Evolutionary conservation across 1,284 basidiomycete species (phyloP).

Genomic region (Ceratobasidium sp.): DNA sequence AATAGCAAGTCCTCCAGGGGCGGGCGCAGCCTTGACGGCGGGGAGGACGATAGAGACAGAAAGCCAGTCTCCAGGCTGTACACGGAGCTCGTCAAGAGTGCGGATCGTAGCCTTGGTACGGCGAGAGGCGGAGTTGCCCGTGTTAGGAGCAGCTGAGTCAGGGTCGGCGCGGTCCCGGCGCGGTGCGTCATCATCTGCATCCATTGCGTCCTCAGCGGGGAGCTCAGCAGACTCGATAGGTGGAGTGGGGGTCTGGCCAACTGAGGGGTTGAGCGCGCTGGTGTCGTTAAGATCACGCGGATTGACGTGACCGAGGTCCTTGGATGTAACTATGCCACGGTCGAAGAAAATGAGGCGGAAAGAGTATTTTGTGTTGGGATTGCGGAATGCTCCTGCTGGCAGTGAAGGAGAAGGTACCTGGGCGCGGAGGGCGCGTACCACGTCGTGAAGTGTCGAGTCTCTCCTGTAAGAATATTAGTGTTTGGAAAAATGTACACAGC

Average conservation of each 20-base stretch:
- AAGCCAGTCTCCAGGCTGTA: slow-evolving; percentile 82
- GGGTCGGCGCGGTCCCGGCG: slow-evolving; percentile 55
- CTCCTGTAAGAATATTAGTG: slow-evolving; percentile 64
- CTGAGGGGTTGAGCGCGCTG: slow-evolving; percentile 66
- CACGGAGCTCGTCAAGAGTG: slow-evolving; percentile 79
- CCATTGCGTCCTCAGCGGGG: slow-evolving; percentile 63
- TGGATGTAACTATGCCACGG: slow-evolving; percentile 75
- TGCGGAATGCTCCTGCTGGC: slow-evolving; percentile 74
- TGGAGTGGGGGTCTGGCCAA: slow-evolving; percentile 26
- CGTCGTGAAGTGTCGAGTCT: slow-evolving; percentile 81
- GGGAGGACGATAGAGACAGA: slow-evolving; percentile 77
- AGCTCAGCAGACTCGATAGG: slow-evolving; percentile 55
- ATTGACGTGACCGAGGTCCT: slow-evolving; percentile 82
- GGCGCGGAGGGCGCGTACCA: slow-evolving; percentile 75
- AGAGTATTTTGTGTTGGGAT: slow-evolving; percentile 80
- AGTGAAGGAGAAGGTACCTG: slow-evolving; percentile 66
- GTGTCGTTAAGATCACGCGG: slow-evolving; percentile 84
- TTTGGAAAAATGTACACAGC: neutral
- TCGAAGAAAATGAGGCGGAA: slow-evolving; percentile 84
- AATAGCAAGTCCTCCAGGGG: slow-evolving; percentile 16
- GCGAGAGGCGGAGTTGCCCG: slow-evolving; percentile 51
- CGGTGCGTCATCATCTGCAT: slow-evolving; percentile 50
- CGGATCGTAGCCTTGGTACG: slow-evolving; percentile 53
- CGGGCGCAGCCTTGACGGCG: slow-evolving; percentile 34
- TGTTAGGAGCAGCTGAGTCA: slow-evolving; percentile 65